Evolutionary conservation across 192 early-diverging fungal genomes (phyloP), one percentile per base, ranked within the genome.

Genomic region (Backusella sp.): DNA sequence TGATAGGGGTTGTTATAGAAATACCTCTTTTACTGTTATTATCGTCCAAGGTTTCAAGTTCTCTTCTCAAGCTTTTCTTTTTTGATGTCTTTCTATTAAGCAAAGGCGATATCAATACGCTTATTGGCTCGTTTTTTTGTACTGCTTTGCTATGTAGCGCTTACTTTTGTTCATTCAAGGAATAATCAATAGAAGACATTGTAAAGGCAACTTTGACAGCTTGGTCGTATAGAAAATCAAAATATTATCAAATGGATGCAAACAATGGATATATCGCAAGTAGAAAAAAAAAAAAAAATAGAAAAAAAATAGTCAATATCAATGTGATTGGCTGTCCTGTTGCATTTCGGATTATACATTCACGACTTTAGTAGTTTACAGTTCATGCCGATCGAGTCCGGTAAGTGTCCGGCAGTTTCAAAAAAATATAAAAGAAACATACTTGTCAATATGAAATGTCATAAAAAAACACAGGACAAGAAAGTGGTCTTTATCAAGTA

Each of bases 11-110:
- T 32, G 32, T 3, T 32, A 32, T 32, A 32, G 32, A 17, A n/a
- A 15, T 77, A 77, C 76, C 70, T 75, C 74, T 30, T 68, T 68
- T 68, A 66, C 42, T 46, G 23, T 73, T 77, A 44, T 72, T 32
- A 36, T 77, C 71, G 9, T 39, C 52, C 11, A 77, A 41, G 15
- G 41, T 53, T 14, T 72, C 37, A 21, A 77, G 65, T 41, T 77
- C 76, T 42, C 76, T 65, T 32, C 34, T 39, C 6, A 56, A 19
- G 17, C 69, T 39, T 46, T 70, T 72, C 15, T 59, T 49, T 66
- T 65, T 56, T 73, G 53, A 2, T 59, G 53, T 5, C 23, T 23
- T 59, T 59, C 21, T 59, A 8, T 7, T n/a, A 49, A n/a, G n/a
- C 17, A 49, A 49, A 44, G 32, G 32, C 14, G 14, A 44, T 14